phyloP scores from a whole-genome alignment of 2,329 filamentous ascomycete species.

The Verticillium isaacii region DNA sequence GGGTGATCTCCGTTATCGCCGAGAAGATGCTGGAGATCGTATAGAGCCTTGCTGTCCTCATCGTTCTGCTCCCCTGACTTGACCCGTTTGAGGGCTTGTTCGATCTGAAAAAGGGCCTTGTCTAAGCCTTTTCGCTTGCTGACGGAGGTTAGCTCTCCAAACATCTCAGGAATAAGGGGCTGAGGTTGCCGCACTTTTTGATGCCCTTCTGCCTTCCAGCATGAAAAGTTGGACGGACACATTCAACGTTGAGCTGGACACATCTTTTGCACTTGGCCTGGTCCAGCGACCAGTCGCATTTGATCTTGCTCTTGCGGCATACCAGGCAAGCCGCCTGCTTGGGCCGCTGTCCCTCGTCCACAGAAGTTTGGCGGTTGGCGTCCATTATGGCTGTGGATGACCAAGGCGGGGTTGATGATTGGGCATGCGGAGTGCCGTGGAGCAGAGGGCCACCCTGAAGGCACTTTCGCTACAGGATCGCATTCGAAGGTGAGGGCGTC shows the following conservation, averaged over 20 bases:
- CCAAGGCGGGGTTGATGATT: not conserved
- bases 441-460: not conserved
- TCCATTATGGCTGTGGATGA: not conserved
- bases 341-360: slow-evolving; percentile 12
- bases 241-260: slow-evolving; percentile 52
- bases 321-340: slow-evolving; percentile 54
- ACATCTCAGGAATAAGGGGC: not conserved
- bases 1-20: slow-evolving; percentile 16
- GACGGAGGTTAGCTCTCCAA: slow-evolving; percentile 2
- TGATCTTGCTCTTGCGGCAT: slow-evolving; percentile 64
- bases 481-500: not conserved
- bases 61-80: slow-evolving; percentile 36
- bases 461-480: not conserved
- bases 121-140: slow-evolving; percentile 72
- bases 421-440: not conserved
- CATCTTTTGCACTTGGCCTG: slow-evolving; percentile 57
- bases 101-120: slow-evolving; percentile 69
- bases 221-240: slow-evolving; percentile 67
- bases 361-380: not conserved
- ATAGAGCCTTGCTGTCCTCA: slow-evolving; percentile 40
- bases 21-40: slow-evolving; percentile 36
- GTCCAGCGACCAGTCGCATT: slow-evolving; percentile 53
- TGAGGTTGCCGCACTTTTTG: slow-evolving; percentile 55
- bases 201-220: slow-evolving; percentile 71
- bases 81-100: slow-evolving; percentile 60